Evolutionary conservation across 2,329 filamentous ascomycete genomes (phyloP).

Genomic region (Hypoxylon sp.): DNA sequence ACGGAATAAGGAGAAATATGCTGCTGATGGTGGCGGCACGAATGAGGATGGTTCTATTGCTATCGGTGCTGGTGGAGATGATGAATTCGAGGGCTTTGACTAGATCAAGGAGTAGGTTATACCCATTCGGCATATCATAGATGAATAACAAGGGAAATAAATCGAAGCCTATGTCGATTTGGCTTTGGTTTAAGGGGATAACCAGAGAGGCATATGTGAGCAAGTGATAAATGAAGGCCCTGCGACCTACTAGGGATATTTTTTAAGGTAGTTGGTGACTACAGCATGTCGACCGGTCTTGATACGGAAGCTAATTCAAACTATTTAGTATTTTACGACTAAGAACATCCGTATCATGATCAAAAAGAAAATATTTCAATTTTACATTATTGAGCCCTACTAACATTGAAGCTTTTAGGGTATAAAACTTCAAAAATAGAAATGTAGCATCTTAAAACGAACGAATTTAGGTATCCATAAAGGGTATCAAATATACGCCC

Average conservation of each 20-base stretch:
- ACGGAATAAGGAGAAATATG: constrained; percentile 65
- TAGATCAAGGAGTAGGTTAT: constrained; percentile 33
- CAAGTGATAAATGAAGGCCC: background rate
- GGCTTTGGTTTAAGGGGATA: background rate
- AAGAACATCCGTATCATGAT: background rate
- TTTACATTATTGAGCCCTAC: constrained; percentile 23
- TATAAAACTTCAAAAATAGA: constrained; percentile 25
- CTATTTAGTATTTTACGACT: background rate
- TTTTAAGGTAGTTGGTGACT: too few relatives aligned
- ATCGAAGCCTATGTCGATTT: background rate
- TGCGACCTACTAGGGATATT: too few relatives aligned
- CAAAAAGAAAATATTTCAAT: constrained; percentile 8
- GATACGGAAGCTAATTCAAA: background rate
- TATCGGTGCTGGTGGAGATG: constrained; percentile 54
- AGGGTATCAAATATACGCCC: constrained; percentile 48
- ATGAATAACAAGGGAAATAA: background rate
- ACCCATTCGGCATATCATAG: constrained; percentile 12
- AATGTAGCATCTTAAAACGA: constrained; percentile 43
- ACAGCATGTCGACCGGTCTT: background rate
- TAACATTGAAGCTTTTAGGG: constrained; percentile 7
- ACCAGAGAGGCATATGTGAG: background rate
- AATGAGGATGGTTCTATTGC: constrained; percentile 36
- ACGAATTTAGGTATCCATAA: constrained; percentile 53
- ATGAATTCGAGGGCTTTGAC: constrained; percentile 74
- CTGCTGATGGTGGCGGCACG: constrained; percentile 49